Evolutionary conservation across 2,329 filamentous ascomycete species (phyloP), one percentile per base, ranked within the genome.

Genomic region (Whalleya microplaca): DNA sequence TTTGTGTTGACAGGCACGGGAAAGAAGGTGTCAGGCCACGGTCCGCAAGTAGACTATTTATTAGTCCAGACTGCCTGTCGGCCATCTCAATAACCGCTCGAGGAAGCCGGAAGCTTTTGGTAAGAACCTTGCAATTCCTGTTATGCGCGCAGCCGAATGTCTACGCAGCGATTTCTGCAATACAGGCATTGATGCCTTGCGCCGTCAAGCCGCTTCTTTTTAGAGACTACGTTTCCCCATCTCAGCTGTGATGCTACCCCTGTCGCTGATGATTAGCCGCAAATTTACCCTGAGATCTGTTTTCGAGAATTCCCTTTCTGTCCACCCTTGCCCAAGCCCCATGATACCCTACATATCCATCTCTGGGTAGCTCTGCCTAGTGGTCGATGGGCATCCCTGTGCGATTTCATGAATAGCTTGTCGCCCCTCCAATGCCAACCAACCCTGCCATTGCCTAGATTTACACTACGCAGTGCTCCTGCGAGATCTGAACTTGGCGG

Each of bases 221-320:
- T 21, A 19, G 37, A 29, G n/a, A 46, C 43, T 27, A 41, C 23
- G 21, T 29, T 53, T 21, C 43, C 29, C 44, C 56, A 54, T 57
- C 50, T 45, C n/a, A 62, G 40, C 32, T 55, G 48, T 37, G 16
- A 47, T 42, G 6, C 20, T 32, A 37, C 55, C 53, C 53, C 21
- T 58, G 54, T 41, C 27, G 37, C 48, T 37, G 29, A 53, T 37
- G 21, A 53, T 56, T 55, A 60, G 52, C 55, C 49, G 52, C 51
- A 41, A 48, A 41, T 48, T 56, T 60, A 59, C 56, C 56, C 56
- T 46, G 51, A 62, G 49, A 56, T 52, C 57, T 41, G 44, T 53
- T 53, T 45, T 49, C 41, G 27, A 51, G 44, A 49, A 54, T 55
- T 55, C 40, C 41, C 27, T 41, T 47, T 41, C 32, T 37, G 32